Conservation (phyloP, 306 rosid species). For the Quercus suber region DNA sequence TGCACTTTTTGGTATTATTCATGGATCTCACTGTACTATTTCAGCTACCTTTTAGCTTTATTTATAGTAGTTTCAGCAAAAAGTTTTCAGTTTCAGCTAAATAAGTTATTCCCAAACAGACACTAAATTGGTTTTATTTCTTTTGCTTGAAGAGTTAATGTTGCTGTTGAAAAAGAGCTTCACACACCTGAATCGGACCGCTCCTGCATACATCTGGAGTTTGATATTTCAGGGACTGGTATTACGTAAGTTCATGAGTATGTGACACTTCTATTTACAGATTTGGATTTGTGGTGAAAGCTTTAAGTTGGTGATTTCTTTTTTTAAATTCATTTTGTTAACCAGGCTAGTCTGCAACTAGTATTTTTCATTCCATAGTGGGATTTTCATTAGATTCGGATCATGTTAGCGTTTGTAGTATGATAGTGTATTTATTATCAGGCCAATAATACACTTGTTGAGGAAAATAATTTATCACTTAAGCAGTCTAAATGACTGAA, state of each 20-base stretch:
- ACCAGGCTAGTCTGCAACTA: neutral
- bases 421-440: neutral
- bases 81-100: too few relatives aligned
- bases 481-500: neutral
- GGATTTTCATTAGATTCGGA: neutral
- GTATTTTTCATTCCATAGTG: neutral
- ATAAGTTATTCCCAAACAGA: fast-evolving
- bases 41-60: too few relatives aligned
- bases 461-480: neutral
- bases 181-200: constrained; percentile 81
- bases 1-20: too few relatives aligned
- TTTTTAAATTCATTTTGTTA: neutral
- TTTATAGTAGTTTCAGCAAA: too few relatives aligned
- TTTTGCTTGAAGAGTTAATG: constrained; percentile 58
- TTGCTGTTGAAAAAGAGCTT: constrained; percentile 73
- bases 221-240: constrained; percentile 65
- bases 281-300: neutral
- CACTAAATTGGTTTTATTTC: constrained; percentile 9
- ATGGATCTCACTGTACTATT: too few relatives aligned
- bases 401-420: neutral
- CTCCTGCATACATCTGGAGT: constrained; percentile 88
- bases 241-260: constrained; percentile 48
- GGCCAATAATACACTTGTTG: neutral
- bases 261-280: neutral
- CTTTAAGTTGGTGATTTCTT: neutral